A percentile compares a stretch with the other conserved stretches of the same genome.
phyloP scores from a whole-genome alignment of 2,329 filamentous ascomycete genomes.

The Sodiomyces alkalinus region DNA sequence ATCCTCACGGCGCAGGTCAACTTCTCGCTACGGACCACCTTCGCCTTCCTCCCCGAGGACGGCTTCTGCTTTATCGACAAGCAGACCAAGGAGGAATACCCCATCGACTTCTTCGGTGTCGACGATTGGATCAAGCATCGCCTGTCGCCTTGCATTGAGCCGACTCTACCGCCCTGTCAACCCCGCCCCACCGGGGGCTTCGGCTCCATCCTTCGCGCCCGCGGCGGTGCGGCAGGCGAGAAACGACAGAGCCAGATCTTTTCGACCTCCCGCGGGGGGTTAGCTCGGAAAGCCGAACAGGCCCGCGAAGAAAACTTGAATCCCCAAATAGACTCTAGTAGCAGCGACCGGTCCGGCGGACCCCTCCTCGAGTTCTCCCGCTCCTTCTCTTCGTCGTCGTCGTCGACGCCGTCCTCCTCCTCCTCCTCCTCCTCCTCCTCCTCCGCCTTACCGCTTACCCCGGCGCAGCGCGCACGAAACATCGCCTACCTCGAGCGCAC shows the following conservation, averaged over 20 bases:
- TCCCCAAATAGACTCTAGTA: conserved; percentile 27
- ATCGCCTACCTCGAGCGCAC: conserved; percentile 59
- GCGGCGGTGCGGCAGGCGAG: conserved; percentile 27
- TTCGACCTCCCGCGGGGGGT: conserved; percentile 10
- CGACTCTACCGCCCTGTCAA: conserved; percentile 44
- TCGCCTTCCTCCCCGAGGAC: conserved; percentile 70
- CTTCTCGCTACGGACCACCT: conserved; percentile 79
- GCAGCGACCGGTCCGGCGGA: conserved; percentile 6
- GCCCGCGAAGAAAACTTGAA: conserved; percentile 23
- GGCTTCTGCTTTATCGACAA: conserved; percentile 81
- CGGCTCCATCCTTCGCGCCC: conserved; percentile 29
- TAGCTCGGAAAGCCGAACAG: conserved; percentile 14
- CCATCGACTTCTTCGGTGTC: conserved; percentile 69
- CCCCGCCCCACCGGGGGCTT: conserved; percentile 21
- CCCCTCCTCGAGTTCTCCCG: too few species aligned
- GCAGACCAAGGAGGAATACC: conserved; percentile 63
- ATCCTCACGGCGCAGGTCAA: conserved; percentile 87
- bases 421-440: too few species aligned
- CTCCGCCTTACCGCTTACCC: conserved; percentile 16
- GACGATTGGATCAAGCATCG: conserved; percentile 67
- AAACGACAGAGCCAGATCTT: conserved; percentile 11
- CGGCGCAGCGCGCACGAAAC: conserved; percentile 33
- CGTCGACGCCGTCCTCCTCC: conserved; percentile 6
- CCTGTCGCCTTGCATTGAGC: conserved; percentile 62
- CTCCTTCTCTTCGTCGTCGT: too few species aligned